Conservation (phyloP, 176 grass and related monocot species). For the Triticum monococcum region DNA sequence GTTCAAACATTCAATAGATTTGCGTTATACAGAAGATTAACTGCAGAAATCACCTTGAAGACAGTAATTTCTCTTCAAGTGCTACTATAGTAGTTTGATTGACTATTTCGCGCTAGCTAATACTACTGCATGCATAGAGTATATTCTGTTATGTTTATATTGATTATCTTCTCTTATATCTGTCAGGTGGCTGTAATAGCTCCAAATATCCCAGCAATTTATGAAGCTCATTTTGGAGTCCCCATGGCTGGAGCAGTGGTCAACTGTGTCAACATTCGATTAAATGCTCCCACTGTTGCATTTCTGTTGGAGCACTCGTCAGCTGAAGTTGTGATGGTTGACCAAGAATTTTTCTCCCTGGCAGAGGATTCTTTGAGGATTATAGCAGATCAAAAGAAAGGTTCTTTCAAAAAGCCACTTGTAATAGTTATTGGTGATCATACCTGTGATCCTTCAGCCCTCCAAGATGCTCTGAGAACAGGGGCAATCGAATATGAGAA, state of each 20-base stretch:
- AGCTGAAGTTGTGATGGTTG: slow-evolving; percentile 75
- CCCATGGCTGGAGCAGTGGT: slow-evolving; percentile 93
- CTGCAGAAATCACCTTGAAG: background rate
- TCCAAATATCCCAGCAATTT: slow-evolving; percentile 88
- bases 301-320: slow-evolving; percentile 80
- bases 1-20: background rate
- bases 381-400: slow-evolving; percentile 54
- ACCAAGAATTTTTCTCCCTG: slow-evolving; percentile 81
- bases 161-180: slow-evolving; percentile 22
- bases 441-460: slow-evolving; percentile 50
- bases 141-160: slow-evolving; percentile 13
- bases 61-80: background rate
- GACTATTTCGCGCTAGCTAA: background rate
- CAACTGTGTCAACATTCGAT: slow-evolving; percentile 74
- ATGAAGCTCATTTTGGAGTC: slow-evolving; percentile 94
- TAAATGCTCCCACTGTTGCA: slow-evolving; percentile 74
- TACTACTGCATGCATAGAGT: background rate
- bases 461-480: slow-evolving; percentile 61
- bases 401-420: slow-evolving; percentile 64
- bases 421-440: slow-evolving; percentile 79
- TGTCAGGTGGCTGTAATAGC: slow-evolving; percentile 85
- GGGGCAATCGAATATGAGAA: slow-evolving; percentile 79
- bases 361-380: slow-evolving; percentile 75
- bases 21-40: background rate
- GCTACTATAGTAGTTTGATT: slow-evolving; percentile 7